These are phyloP conservation scores for Gossypium bickii DNA, from an alignment of 345 rosid genomes.

Conservation along the genomic window DNA sequence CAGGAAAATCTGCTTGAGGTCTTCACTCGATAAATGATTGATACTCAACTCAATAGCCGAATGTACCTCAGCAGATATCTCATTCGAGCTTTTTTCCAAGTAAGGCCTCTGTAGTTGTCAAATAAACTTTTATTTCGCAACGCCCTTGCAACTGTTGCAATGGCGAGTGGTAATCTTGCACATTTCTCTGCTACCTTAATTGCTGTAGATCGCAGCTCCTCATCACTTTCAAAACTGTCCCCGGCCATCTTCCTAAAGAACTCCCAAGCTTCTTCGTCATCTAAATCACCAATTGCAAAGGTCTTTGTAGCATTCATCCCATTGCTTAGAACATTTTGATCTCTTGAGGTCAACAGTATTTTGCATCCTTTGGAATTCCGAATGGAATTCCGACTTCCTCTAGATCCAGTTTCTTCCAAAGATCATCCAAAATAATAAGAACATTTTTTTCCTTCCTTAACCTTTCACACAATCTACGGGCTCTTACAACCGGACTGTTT, in stretches of 20 bases:
- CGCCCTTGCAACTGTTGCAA: conserved; percentile 5
- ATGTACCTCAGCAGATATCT: background rate
- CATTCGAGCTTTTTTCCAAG: background rate
- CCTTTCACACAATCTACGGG: no score
- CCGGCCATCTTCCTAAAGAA: conserved; percentile 19
- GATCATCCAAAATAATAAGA: no score
- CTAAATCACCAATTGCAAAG: background rate
- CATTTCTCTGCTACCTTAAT: background rate
- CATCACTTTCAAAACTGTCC: background rate
- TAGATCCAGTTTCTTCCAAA: no score
- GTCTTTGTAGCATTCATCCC: conserved; percentile 1
- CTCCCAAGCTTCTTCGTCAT: conserved; percentile 16
- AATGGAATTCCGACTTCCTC: no score
- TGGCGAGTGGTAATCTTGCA: conserved; percentile 24
- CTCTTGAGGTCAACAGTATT: no score
- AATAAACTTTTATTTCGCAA: background rate
- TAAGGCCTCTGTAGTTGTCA: background rate
- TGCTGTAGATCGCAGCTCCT: background rate
- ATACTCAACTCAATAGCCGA: conserved; percentile 1
- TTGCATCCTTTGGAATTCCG: no score
- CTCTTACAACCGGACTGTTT: no score
- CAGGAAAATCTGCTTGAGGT: conserved; percentile 12
- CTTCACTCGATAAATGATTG: background rate
- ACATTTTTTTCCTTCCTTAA: no score
- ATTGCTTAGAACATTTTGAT: no score